These are phyloP conservation scores for Euphrasia arctica DNA, from an alignment of 305 asterid genomes.

Conservation along the genomic window DNA sequence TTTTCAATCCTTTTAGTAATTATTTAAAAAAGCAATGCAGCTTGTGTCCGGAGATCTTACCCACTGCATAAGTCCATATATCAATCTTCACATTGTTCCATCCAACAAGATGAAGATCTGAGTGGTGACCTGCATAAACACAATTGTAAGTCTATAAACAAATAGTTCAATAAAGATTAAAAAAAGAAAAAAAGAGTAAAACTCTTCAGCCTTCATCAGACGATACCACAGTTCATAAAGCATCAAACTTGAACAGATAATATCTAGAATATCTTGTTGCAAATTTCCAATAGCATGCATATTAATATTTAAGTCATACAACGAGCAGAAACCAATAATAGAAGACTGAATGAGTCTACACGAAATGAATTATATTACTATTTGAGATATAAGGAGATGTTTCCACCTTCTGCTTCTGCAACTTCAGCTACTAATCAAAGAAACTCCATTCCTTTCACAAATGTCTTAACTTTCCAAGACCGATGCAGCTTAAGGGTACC, in stretches of 20 bases:
- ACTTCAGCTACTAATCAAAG: constrained; percentile 67
- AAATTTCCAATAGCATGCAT: too few species aligned
- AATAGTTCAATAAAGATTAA: not conserved
- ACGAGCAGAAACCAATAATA: too few species aligned
- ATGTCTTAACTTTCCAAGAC: constrained; percentile 89
- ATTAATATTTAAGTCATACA: too few species aligned
- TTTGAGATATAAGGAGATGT: constrained; percentile 21
- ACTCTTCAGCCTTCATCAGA: not conserved
- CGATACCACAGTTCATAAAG: too few species aligned
- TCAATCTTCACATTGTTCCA: constrained; percentile 90
- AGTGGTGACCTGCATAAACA: constrained; percentile 71
- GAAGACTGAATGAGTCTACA: too few species aligned
- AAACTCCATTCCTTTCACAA: constrained; percentile 83
- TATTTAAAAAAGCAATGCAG: not conserved
- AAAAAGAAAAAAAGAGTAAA: not conserved
- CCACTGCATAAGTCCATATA: constrained; percentile 85
- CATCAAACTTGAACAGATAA: too few species aligned
- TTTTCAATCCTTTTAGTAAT: too few species aligned
- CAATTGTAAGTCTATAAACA: constrained; percentile 11
- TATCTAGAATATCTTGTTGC: too few species aligned
- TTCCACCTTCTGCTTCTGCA: constrained; percentile 85
- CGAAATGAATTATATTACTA: not conserved
- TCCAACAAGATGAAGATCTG: constrained; percentile 92
- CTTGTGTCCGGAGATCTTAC: constrained; percentile 32
- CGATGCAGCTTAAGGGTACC: constrained; percentile 65